Evolutionary conservation across 192 early-diverging fungal species (phyloP).

Genomic region (Mycoemilia scoparia): DNA sequence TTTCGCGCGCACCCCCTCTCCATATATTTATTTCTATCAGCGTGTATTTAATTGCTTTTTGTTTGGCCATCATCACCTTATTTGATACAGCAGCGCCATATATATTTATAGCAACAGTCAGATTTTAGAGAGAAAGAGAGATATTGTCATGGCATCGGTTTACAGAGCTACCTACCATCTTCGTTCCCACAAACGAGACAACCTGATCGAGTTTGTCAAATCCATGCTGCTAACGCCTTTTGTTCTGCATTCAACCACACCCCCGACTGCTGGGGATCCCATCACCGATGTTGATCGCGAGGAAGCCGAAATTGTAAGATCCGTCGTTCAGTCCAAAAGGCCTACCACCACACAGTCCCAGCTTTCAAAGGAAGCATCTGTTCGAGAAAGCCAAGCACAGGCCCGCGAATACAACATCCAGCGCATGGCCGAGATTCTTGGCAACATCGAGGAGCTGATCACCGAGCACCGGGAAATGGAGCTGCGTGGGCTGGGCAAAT

Average conservation of each 20-base stretch:
- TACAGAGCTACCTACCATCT: slow-evolving; percentile 34
- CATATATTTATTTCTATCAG: no score
- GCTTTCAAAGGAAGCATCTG: no score
- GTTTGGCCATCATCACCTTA: no score
- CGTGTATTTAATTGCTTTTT: no score
- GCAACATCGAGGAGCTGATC: slow-evolving; percentile 59
- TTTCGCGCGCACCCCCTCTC: no score
- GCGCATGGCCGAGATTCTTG: slow-evolving; percentile 65
- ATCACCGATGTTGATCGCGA: not conserved
- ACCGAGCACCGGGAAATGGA: slow-evolving; percentile 32
- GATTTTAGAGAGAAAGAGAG: no score
- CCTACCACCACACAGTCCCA: no score
- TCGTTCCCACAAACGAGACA: slow-evolving; percentile 73
- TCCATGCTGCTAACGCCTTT: slow-evolving; percentile 71
- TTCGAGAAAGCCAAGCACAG: slow-evolving; percentile 4
- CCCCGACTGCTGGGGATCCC: slow-evolving; percentile 1
- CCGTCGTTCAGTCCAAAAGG: no score
- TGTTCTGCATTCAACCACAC: slow-evolving; percentile 50
- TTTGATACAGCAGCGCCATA: no score
- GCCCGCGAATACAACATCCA: slow-evolving; percentile 36
- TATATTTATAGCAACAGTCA: no score
- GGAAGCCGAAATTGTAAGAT: no score
- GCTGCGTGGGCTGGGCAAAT: slow-evolving; percentile 11
- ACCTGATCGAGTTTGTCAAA: slow-evolving; percentile 86
- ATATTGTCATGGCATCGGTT: slow-evolving; percentile 32